Evolutionary conservation across 257 asterid genomes (phyloP), one percentile per base, ranked within the genome.

Genomic region (Cordia subcordata): DNA sequence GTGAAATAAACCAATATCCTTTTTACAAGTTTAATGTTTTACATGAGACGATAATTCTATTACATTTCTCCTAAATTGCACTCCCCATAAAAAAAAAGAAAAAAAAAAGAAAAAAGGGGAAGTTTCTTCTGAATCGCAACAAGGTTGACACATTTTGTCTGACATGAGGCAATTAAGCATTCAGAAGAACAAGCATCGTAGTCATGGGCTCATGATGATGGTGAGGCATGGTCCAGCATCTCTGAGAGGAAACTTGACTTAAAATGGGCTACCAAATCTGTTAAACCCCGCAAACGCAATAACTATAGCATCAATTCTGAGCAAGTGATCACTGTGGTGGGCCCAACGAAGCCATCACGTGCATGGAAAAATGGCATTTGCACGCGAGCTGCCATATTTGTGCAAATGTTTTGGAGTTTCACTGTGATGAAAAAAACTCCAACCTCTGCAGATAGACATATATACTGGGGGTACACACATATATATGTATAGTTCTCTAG

Each of bases 351-450:
- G 20, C 32, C 22, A 71, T 20, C 18, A 35, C 45, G 55, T 55
- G 61, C 57, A 58, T 44, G 57, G 75, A 35, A n/a, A 39, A 47
- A 10, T 22, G 57, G 56, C 45, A 42, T 10, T 49, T 33, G 75
- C 85, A 79, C 85, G 82, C 80, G 49, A 60, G 35, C 4, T 75
- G 39, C 82, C 74, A 52, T 60, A 79, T 53, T 4, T 64, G 74
- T 76, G 82, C 74, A 70, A 67, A 33, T 46, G 16, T 47, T 67
- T 64, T 70, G 78, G 80, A 71, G 49, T 67, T 73, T 73, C 38
- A 53, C 58, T 33, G 68, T 78, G 68, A 71, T 69, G 76, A 60
- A 53, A 62, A 62, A 49, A 17, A 60, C n/a, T 17, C 40, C 60
- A 55, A 42, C 58, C 59, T 65, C 57, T 55, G 75, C 76, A 78